Conservation (phyloP, 2,329 filamentous ascomycete species). For the Cladosporium sp. region DNA sequence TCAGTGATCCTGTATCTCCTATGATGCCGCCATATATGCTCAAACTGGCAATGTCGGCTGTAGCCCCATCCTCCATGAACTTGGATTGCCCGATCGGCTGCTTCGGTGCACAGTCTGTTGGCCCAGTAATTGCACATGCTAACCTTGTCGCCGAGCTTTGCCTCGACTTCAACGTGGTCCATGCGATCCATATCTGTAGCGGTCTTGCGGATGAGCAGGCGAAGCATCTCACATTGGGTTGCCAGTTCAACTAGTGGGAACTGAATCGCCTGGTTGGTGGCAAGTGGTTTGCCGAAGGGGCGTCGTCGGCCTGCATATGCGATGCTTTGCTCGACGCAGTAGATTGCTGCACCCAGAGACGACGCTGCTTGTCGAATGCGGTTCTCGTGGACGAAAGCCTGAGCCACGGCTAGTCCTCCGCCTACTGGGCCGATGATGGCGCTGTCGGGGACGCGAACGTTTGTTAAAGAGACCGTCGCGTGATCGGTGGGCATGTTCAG, state of each 20-base stretch:
- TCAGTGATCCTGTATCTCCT: conserved; percentile 64
- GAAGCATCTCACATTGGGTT: conserved; percentile 63
- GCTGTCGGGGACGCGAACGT: conserved; percentile 57
- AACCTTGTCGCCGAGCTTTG: conserved; percentile 60
- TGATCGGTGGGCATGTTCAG: conserved; percentile 69
- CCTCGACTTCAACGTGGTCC: conserved; percentile 57
- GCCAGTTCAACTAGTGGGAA: conserved; percentile 64
- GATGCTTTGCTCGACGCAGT: conserved; percentile 60
- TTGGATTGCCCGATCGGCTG: conserved; percentile 64
- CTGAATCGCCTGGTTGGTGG: conserved; percentile 63
- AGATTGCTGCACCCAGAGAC: conserved; percentile 59
- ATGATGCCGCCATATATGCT: conserved; percentile 67
- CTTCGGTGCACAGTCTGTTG: conserved; percentile 60
- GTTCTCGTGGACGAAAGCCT: conserved; percentile 67
- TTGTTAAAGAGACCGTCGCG: conserved; percentile 58
- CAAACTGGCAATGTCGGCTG: conserved; percentile 59
- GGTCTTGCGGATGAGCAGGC: conserved; percentile 61
- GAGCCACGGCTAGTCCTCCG: conserved; percentile 60
- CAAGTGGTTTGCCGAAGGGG: conserved; percentile 59
- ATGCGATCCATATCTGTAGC: conserved; percentile 62
- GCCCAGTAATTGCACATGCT: conserved; percentile 68
- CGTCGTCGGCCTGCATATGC: conserved; percentile 56
- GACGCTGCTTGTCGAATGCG: conserved; percentile 65
- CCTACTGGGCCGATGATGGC: conserved; percentile 55
- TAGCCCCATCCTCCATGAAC: conserved; percentile 62